phyloP scores from a whole-genome alignment of 345 rosid genomes.

The Aquilaria sinensis region DNA sequence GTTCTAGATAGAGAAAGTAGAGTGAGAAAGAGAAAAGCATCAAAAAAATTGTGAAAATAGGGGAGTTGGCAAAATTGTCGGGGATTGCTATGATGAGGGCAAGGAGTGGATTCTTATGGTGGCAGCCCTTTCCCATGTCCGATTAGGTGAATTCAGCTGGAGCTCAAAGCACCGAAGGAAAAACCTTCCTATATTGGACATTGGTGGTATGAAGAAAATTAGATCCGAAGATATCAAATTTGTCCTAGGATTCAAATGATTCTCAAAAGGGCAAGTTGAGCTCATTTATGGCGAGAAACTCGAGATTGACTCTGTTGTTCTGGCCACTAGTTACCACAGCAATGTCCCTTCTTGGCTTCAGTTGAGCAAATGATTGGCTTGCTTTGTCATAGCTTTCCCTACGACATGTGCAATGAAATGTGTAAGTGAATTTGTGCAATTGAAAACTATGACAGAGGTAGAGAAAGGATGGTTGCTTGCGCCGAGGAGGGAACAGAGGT shows the following conservation, averaged over 20 bases:
- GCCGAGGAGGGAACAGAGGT: too few species aligned
- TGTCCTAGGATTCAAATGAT: slow-evolving; percentile 62
- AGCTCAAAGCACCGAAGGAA: slow-evolving; percentile 54
- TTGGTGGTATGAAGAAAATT: slow-evolving; percentile 66
- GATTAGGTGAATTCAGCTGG: slow-evolving; percentile 26
- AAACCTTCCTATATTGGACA: slow-evolving; percentile 73
- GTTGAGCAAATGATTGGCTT: slow-evolving; percentile 34
- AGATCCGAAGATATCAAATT: slow-evolving; percentile 56
- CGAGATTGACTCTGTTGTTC: slow-evolving; percentile 52
- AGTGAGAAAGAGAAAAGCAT: too few species aligned
- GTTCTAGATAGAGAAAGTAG: too few species aligned
- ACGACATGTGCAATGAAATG: too few species aligned
- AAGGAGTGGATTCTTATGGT: too few species aligned
- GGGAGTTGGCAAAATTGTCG: too few species aligned
- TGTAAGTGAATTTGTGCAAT: too few species aligned
- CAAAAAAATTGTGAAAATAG: too few species aligned
- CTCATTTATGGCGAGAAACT: slow-evolving; percentile 49
- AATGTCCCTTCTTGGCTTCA: slow-evolving; percentile 71
- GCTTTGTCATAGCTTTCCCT: not conserved
- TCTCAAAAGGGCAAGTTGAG: slow-evolving; percentile 47
- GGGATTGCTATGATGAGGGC: too few species aligned
- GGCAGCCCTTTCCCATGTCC: too few species aligned
- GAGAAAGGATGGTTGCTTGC: too few species aligned
- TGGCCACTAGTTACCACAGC: slow-evolving; percentile 83
- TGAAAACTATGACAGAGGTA: too few species aligned